A percentile compares a stretch with the other conserved stretches of the same genome.
Conservation (phyloP, 306 rosid genomes). For the Cyclanthera cordifolia region DNA sequence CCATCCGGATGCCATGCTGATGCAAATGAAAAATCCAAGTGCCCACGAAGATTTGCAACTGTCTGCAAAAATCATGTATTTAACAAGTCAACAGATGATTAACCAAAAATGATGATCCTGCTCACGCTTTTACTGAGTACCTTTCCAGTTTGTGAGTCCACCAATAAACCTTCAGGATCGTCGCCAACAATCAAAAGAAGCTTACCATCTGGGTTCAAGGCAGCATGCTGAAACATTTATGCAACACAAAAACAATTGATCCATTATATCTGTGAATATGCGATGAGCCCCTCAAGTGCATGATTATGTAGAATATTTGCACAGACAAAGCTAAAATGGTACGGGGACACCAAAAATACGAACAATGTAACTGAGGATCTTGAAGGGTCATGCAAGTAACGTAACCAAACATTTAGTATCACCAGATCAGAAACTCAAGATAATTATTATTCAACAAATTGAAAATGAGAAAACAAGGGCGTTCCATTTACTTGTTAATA, state of each 20-base stretch:
- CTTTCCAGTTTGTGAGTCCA: constrained; percentile 89
- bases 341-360: too few relatives aligned
- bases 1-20: constrained; percentile 89
- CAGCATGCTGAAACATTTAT: constrained; percentile 50
- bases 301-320: background rate
- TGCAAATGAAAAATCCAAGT: constrained; percentile 80
- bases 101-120: background rate
- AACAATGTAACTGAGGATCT: too few relatives aligned
- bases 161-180: constrained; percentile 66
- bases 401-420: background rate
- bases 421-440: background rate
- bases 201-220: constrained; percentile 70
- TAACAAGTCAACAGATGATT: constrained; percentile 17
- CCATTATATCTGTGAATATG: background rate
- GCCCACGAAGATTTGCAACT: constrained; percentile 41
- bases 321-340: too few relatives aligned
- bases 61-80: constrained; percentile 38
- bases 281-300: background rate
- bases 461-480: background rate
- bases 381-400: too few relatives aligned
- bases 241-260: background rate
- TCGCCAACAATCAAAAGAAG: constrained; percentile 68
- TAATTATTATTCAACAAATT: background rate
- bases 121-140: constrained; percentile 26
- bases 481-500: background rate